Conservation (phyloP, 108 stramenopile genomes). For the Tribonema minus region DNA sequence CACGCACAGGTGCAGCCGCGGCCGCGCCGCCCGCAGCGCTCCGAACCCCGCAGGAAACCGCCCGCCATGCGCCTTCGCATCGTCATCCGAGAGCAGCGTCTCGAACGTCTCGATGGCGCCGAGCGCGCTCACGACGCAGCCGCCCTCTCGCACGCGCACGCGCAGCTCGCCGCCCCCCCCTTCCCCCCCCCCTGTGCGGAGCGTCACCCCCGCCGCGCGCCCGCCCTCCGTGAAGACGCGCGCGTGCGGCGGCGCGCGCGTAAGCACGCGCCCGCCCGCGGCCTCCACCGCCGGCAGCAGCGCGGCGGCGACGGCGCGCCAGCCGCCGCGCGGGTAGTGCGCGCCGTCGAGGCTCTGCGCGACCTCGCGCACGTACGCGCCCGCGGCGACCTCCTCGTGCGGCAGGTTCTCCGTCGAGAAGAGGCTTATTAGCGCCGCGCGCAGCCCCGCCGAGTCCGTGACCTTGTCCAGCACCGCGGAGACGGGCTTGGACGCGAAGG, state of each 20-base stretch:
- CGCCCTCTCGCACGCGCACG: neutral
- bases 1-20: constrained; percentile 21
- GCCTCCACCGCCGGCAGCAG: constrained; percentile 2
- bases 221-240: constrained; percentile 2
- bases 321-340: neutral
- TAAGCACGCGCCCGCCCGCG: constrained; percentile 26
- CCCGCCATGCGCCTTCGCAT: neutral
- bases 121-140: constrained; percentile 19
- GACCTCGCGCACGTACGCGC: neutral
- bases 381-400: neutral
- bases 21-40: constrained; percentile 6
- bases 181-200: neutral
- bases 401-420: constrained; percentile 9
- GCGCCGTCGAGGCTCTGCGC: neutral
- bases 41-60: neutral
- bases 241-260: neutral
- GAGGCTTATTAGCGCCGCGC: constrained; percentile 4
- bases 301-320: too few species aligned
- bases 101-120: constrained; percentile 20
- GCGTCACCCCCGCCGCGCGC: neutral
- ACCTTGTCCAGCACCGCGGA: too few species aligned
- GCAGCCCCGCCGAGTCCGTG: too few species aligned
- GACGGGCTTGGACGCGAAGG: neutral
- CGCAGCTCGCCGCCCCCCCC: neutral
- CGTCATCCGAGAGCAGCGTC: neutral